Evolutionary conservation across 768 basidiomycete genomes (phyloP), one percentile per base, ranked within the genome.

Genomic region (Russula olivacea): DNA sequence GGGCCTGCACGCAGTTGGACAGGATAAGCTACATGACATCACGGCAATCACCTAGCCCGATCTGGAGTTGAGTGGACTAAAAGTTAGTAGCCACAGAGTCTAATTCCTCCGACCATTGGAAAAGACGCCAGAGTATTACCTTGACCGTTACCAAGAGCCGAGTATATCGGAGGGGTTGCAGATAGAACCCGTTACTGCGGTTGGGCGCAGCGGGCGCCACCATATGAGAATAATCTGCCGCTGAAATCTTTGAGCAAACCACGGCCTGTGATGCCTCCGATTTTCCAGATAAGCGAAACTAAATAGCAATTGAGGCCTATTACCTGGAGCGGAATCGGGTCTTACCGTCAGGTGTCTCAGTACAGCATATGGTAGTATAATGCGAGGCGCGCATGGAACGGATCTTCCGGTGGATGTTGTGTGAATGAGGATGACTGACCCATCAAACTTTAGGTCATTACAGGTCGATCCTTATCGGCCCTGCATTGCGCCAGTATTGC

Each of bases 401-500:
- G 30, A 34, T 58, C 40, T 59, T 49, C 40, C 48, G 53, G 53
- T 55, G n/a, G 28, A 55, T 47, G 54, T 55, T 23, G 25, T 32
- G 28, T 30, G 61, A 34, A 28, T 30, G 49, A 32, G 17, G 45
- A 11, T 43, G 47, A 47, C 45, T 54, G 34, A 47, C 47, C 48
- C 54, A 64, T 50, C 53, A 49, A 28, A 54, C 41, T 47, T 54
- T 53, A 55, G 53, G 57, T 38, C 25, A 58, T 28, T 0, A 38
- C 23, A 21, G 28, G 23, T 51, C 53, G 41, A 64, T 60, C 63
- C 40, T 60, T 51, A 60, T 64, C 40, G 38, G 55, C 34, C n/a
- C 19, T 34, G 49, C 38, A 9, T 47, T 40, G 15, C 38, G 38
- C 38, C 38, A 1, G 15, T 40, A 40, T 40, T 50, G 38, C 48